Percentiles rank a stretch among this genome's conserved stretches.
These are phyloP conservation scores for Arctium lappa DNA, from an alignment of 129 eudicot species.

Conservation along the genomic window DNA sequence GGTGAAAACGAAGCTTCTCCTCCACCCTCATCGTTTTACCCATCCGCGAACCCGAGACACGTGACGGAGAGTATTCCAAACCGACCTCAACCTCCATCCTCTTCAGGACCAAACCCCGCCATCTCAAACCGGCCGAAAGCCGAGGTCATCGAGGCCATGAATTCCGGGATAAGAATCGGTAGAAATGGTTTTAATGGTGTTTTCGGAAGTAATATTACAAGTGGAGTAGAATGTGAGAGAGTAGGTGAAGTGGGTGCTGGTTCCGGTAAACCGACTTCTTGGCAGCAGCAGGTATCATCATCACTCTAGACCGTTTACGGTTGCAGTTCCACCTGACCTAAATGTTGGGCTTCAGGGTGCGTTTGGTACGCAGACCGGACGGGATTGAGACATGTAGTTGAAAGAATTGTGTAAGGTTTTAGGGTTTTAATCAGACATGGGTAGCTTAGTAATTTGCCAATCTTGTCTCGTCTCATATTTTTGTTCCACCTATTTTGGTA, in stretches of 20 bases:
- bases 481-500: not conserved
- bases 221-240: constrained; percentile 30
- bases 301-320: constrained; percentile 32
- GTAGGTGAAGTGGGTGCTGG: constrained; percentile 23
- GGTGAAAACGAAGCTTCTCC: constrained; percentile 56
- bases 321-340: constrained; percentile 49
- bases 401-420: no score
- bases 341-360: constrained; percentile 41
- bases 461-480: not conserved
- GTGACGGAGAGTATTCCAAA: constrained; percentile 24
- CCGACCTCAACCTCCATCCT: constrained; percentile 30
- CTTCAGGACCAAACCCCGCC: constrained; percentile 34
- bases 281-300: constrained; percentile 33
- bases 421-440: not conserved
- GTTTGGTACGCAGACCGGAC: not conserved
- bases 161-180: constrained; percentile 18
- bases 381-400: not conserved
- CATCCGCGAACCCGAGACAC: constrained; percentile 33
- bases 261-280: constrained; percentile 27
- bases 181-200: constrained; percentile 57
- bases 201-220: constrained; percentile 37
- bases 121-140: constrained; percentile 21
- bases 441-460: not conserved
- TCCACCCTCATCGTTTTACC: constrained; percentile 30
- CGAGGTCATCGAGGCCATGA: constrained; percentile 36